A percentile compares a stretch with the other conserved stretches of the same genome.
These are phyloP conservation scores for Cladorrhinum sp. DNA, from an alignment of 2,329 filamentous ascomycete genomes.

Conservation along the genomic window DNA sequence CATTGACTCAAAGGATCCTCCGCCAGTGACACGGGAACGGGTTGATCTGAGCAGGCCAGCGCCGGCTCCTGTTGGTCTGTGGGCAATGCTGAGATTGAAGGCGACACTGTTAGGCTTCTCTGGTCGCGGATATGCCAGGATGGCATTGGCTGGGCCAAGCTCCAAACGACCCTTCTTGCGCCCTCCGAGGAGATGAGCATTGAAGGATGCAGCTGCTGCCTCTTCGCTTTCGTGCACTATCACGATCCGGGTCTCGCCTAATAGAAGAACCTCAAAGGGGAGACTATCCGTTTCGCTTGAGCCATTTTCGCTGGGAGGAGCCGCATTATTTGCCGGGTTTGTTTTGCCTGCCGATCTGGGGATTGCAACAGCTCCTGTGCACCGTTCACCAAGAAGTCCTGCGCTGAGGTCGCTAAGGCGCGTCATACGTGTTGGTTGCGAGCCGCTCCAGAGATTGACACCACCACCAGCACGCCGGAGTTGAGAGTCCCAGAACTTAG, in stretches of 20 bases:
- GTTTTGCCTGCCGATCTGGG: constrained; percentile 20
- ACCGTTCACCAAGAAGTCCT: constrained; percentile 56
- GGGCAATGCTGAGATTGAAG: constrained; percentile 50
- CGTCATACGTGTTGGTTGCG: constrained; percentile 54
- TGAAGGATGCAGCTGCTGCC: constrained; percentile 23
- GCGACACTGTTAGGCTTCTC: constrained; percentile 40
- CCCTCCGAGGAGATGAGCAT: constrained; percentile 35
- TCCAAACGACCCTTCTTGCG: constrained; percentile 36
- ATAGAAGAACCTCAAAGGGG: constrained; percentile 52
- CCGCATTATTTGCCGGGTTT: constrained; percentile 17
- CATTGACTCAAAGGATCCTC: constrained; percentile 20
- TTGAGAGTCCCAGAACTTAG: constrained; percentile 59
- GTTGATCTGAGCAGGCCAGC: constrained; percentile 34
- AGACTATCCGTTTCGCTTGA: constrained; percentile 34
- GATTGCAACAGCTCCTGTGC: constrained; percentile 49
- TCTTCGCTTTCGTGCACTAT: constrained; percentile 54
- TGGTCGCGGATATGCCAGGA: constrained; percentile 52
- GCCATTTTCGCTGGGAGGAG: constrained; percentile 13
- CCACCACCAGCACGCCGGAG: constrained; percentile 51
- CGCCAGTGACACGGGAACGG: constrained; percentile 25
- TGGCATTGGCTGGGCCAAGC: constrained; percentile 44
- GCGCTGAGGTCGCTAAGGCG: constrained; percentile 51
- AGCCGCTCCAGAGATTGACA: constrained; percentile 54
- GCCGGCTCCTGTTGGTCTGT: constrained; percentile 25
- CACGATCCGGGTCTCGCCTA: constrained; percentile 55